Evolutionary conservation across 2,329 filamentous ascomycete species (phyloP), one percentile per base, ranked within the genome.

Genomic region (Hortaea werneckii): DNA sequence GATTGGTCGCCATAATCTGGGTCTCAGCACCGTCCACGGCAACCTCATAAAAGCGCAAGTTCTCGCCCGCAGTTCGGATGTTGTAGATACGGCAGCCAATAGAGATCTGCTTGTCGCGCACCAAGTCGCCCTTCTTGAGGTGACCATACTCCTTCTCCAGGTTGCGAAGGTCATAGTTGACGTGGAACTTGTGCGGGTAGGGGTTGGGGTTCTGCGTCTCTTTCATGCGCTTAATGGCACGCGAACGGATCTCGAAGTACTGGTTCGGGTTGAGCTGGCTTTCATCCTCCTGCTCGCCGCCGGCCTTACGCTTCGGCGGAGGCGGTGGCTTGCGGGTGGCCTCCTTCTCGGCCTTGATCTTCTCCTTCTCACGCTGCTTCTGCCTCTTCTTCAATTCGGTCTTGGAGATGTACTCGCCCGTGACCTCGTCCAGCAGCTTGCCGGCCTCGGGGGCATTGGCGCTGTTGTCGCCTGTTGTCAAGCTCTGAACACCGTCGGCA

Each of bases 231-330:
- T 85, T 83, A 72, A 95, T 81, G 55, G 77, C 78, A 57, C 86
- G 80, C 61, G 84, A 94, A 52, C 92, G 85, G 64, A 96, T 94
- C 72, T 98, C 92, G 65, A 95, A 95, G 75, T 96, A 98, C 82
- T 86, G 82, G 79, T 86, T 87, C 39, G 82, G 82, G 56, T 79
- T 85, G 60, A 87, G 65, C 64, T 95, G 84, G 20, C 71, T 72
- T 61, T 87, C 85, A 50, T 84, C 79, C 32, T 82, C 73, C 57
- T 79, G 77, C 47, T 72, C 71, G 39, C 71, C 76, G 51, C 75
- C 71, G 64, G 77, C 76, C 71, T 82, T 81, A 59, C 74, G 73
- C 52, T 75, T 71, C 57, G 76, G 75, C 39, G 78, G 70, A 54
- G 75, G 74, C 37, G 78, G 75, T 32, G 79, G 73, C 12, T 59